Conservation (phyloP, 2,329 filamentous ascomycete species). For the Alternaria arborescens region DNA sequence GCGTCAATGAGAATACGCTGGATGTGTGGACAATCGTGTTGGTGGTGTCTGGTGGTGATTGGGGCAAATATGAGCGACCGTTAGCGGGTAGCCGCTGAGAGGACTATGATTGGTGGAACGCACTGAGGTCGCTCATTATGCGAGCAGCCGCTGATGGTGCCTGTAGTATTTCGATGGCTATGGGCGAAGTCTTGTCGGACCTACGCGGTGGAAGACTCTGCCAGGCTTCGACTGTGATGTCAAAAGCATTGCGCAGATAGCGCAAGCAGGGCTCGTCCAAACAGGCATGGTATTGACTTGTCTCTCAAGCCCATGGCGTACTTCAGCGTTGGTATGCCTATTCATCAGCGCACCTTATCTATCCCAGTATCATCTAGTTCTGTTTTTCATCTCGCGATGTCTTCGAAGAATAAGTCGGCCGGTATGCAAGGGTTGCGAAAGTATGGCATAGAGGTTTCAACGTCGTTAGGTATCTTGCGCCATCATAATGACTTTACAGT, state of each 20-base stretch:
- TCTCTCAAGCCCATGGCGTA: background rate
- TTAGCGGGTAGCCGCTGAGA: background rate
- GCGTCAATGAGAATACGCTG: background rate
- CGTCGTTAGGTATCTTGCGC: background rate
- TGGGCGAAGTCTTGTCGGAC: background rate
- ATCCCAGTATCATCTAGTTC: background rate
- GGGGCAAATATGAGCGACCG: background rate
- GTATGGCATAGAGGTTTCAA: no score
- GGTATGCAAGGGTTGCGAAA: background rate
- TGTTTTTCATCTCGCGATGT: rapidly evolving
- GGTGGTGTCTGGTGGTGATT: background rate
- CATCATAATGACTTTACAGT: background rate
- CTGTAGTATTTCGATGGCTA: background rate
- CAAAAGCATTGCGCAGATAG: background rate
- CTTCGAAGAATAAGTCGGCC: no score
- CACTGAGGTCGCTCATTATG: background rate
- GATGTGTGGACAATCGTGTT: background rate
- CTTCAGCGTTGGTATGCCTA: background rate
- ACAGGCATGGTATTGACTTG: background rate
- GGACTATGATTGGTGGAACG: background rate
- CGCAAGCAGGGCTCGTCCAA: background rate
- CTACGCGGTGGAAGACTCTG: background rate
- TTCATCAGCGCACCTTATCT: background rate
- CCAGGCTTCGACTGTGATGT: background rate
- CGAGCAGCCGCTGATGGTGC: background rate